These are phyloP conservation scores for Brettanomyces bruxellensis DNA, from an alignment of 805 yeast genomes.

Conservation along the genomic window DNA sequence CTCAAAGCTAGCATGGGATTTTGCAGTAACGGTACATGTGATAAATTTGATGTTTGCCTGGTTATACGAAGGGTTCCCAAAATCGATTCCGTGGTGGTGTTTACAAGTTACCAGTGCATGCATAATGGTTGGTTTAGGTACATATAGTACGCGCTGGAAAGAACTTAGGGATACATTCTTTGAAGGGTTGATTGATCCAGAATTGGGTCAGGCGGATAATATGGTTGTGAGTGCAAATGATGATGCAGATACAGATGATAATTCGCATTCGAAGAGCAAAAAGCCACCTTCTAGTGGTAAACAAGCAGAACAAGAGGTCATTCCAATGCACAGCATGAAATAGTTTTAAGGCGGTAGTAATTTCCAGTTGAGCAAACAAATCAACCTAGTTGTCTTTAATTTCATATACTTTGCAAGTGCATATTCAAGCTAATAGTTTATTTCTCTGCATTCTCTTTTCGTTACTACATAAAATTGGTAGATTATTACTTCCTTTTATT, in stretches of 20 bases:
- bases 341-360: not conserved
- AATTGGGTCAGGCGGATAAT: slow-evolving; percentile 26
- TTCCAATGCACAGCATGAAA: slow-evolving; percentile 4
- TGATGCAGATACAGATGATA: too few species aligned
- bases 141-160: slow-evolving; percentile 87
- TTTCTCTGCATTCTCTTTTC: too few species aligned
- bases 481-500: too few species aligned
- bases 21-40: slow-evolving; percentile 87
- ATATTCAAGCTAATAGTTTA: too few species aligned
- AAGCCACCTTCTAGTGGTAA: not conserved
- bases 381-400: too few species aligned
- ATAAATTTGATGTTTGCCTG: slow-evolving; percentile 66
- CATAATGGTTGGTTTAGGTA: slow-evolving; percentile 70
- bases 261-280: too few species aligned
- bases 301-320: slow-evolving; percentile 5
- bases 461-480: too few species aligned
- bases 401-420: too few species aligned
- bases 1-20: slow-evolving; percentile 92
- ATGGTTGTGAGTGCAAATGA: not conserved
- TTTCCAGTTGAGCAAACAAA: too few species aligned
- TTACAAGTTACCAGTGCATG: slow-evolving; percentile 61
- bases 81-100: slow-evolving; percentile 73
- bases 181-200: slow-evolving; percentile 67
- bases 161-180: slow-evolving; percentile 86
- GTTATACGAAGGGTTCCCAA: slow-evolving; percentile 61